Evolutionary conservation across 2,329 filamentous ascomycete genomes (phyloP), one percentile per base, ranked within the genome.

Genomic region (Polytolypa hystricis): DNA sequence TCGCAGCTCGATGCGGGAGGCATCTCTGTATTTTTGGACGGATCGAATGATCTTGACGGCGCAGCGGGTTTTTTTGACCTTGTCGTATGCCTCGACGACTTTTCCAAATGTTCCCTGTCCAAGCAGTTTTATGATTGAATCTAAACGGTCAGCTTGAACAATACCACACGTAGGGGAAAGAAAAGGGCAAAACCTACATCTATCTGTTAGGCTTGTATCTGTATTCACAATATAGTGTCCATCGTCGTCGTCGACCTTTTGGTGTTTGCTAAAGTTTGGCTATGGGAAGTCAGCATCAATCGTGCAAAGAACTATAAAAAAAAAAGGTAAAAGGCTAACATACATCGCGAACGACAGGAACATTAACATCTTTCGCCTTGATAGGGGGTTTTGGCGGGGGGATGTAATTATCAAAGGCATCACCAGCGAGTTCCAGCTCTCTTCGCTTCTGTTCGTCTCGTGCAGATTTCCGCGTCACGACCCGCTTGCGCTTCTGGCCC

Each of bases 31-130:
- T 58, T 98, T 98, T 55, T 94, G 91, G 9, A 98, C 91, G 1
- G 91, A 95, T 48, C 91, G 81, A 47, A 98, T 96, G 58, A 98
- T 93, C 61, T 98, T 98, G 61, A 98, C 85, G 21, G 91, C 91
- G 47, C 93, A 93, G 56, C 87, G 84, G 48, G 72, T 73, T 42
- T 80, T 80, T 44, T 78, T 79, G 50, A 74, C 74, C 42, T 76
- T 76, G 56, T 98, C 91, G 49, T 76, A 79, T 35, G 91, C 91
- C 60, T 95, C 82, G 12, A 98, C 91, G 11, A 98, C 91, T 61
- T 98, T 98, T 54, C 91, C 91, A 56, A 98, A 98, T 0, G 91
- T 98, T 45, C 91, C 91, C 63, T 98, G 91, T 15, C 91, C 91
- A 9, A 98, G 79, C 18, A 96, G 71, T 49, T 85, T 86, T 43